Base-by-base conservation (phyloP, 2,329 filamentous ascomycete genomes). In the Dothiorella sarmentorum region DNA sequence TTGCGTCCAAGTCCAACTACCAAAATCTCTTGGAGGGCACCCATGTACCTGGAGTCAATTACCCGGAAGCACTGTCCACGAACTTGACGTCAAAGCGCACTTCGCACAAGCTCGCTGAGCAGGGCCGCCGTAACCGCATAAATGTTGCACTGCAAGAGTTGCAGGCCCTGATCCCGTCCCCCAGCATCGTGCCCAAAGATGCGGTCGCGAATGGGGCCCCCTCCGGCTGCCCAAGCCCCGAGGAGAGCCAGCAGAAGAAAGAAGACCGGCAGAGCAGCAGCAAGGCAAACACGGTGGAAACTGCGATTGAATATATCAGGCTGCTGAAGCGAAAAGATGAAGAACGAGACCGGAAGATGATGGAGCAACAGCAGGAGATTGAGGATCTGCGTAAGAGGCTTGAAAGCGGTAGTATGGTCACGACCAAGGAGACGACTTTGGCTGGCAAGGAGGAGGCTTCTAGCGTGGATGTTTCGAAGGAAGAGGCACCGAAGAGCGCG, bases 221-320 rank as follows among this genome's bases (percentile, higher is more conserved):
- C 62, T 69, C 9, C 61, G 61, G 10, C 42, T 52, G 52, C 15
- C 67, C 66, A 7, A 61, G 56, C 66, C 67, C 18, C 69, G 69
- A 59, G 62, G 59, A 59, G 24, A 44, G 22, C 6, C 11, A 33
- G 22, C 26, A 42, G 44, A 76, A 74, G 60, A 67, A 68, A 60
- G 66, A 68, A 7, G 77, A 75, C 10, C 29, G 38, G 20, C 82
- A 85, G 55, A 85, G 88, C 29, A 91, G 87, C 67, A 97, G 91
- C 75, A 99, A 97, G 73, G 94, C 94, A 1, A 96, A 90, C 65
- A 97, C 95, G 0, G 94, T 99, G n/a, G 94, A 99, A 74, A 87
- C 90, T 75, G 94, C 94, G 1, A 97, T 97, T 67, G 87, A 92
- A 59, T 97, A 97, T 70, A 97, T 99, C 76, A 93, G 90, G 73